These are phyloP conservation scores for Fusarium sp. DNA, from an alignment of 2,329 filamentous ascomycete genomes.

Conservation along the genomic window DNA sequence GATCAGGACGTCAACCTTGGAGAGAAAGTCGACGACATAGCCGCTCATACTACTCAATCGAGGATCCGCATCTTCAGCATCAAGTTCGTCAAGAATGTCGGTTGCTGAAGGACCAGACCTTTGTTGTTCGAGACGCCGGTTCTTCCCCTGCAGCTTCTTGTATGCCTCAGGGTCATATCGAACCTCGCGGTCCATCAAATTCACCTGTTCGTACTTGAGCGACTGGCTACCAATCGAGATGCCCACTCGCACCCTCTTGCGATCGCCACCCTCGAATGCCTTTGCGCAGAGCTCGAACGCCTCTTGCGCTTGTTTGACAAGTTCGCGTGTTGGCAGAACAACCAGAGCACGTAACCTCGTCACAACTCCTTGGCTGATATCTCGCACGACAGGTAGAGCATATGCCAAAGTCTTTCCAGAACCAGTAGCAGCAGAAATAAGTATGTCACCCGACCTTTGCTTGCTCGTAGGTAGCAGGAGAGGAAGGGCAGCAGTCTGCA, in stretches of 20 bases:
- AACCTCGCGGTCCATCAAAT: constrained; percentile 56
- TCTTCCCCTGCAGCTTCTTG: constrained; percentile 42
- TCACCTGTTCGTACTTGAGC: constrained; percentile 70
- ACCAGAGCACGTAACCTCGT: constrained; percentile 81
- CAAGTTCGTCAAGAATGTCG: constrained; percentile 34
- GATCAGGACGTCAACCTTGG: constrained; percentile 86
- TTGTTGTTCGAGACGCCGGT: constrained; percentile 7
- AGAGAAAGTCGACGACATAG: constrained; percentile 70
- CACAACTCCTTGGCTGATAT: constrained; percentile 70
- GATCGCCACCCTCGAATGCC: constrained; percentile 62
- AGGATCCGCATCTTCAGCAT: constrained; percentile 39
- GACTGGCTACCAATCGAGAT: constrained; percentile 84
- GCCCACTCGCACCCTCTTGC: constrained; percentile 79
- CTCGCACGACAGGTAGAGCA: constrained; percentile 82
- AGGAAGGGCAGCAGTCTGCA: constrained; percentile 70
- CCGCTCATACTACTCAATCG: constrained; percentile 50
- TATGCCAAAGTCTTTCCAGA: constrained; percentile 97
- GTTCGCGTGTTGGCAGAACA: constrained; percentile 88
- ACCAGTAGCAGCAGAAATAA: constrained; percentile 91
- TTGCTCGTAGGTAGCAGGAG: constrained; percentile 74
- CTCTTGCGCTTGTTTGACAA: constrained; percentile 86
- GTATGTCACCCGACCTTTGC: constrained; percentile 76
- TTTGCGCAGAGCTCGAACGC: constrained; percentile 78
- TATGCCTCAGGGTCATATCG: constrained; percentile 71
- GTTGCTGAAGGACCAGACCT: constrained; percentile 14